Conservation (phyloP, 208 protist genomes). For the Acanthamoeba sp. region DNA sequence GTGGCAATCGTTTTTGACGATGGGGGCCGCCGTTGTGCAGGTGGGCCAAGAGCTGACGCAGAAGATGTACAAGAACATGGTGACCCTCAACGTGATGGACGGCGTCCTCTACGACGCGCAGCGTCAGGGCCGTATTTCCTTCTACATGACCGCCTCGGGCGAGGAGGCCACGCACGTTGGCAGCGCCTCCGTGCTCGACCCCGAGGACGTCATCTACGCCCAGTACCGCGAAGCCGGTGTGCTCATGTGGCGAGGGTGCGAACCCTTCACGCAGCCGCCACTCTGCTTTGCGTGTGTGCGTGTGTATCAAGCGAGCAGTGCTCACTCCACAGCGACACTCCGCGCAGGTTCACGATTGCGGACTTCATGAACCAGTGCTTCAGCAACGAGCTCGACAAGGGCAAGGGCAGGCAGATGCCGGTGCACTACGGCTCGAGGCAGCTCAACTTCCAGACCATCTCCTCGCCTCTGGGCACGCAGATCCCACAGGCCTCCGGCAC, state of each 20-base stretch:
- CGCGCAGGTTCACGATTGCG: constrained; percentile 91
- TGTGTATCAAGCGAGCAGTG: too few species aligned
- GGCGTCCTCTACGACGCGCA: constrained; percentile 94
- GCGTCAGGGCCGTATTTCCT: constrained; percentile 96
- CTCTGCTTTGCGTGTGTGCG: too few species aligned
- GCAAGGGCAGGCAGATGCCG: constrained; percentile 98
- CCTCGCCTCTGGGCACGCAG: constrained; percentile 97
- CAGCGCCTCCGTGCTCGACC: constrained; percentile 93
- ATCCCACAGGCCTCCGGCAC: constrained; percentile 95
- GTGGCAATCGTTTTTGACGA: not conserved
- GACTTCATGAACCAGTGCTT: constrained; percentile 97
- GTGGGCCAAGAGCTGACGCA: constrained; percentile 86
- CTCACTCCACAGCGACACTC: not conserved
- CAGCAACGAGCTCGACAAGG: constrained; percentile 90
- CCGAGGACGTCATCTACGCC: constrained; percentile 94
- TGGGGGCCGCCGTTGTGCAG: constrained; percentile 42
- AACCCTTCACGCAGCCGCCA: too few species aligned
- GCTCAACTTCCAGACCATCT: constrained; percentile 96
- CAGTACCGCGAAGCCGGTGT: constrained; percentile 96
- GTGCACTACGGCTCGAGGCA: constrained; percentile 97
- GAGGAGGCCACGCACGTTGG: constrained; percentile 95
- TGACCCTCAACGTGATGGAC: constrained; percentile 95
- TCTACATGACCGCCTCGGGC: constrained; percentile 98
- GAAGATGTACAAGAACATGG: constrained; percentile 95
- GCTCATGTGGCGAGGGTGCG: constrained; percentile 87